Conservation (phyloP, 2,329 filamentous ascomycete genomes). For the Annulohypoxylon truncatum region DNA sequence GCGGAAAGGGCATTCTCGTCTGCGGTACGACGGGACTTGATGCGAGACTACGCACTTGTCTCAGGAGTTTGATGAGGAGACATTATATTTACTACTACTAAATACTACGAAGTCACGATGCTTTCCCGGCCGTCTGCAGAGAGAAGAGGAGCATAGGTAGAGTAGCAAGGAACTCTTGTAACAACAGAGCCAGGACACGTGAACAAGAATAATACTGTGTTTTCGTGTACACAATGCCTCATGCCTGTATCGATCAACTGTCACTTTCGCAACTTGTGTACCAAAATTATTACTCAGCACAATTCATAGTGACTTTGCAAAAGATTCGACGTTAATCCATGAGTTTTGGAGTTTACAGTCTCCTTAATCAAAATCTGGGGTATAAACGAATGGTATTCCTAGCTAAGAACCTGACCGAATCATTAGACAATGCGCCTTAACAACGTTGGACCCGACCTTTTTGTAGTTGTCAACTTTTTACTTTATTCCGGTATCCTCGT, state of each 20-base stretch:
- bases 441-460: not conserved
- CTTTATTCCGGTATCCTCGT: constrained; percentile 29
- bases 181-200: constrained; percentile 21
- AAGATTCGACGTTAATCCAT: not conserved
- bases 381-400: not conserved
- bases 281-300: not conserved
- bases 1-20: not conserved
- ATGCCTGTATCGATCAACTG: not conserved
- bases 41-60: not conserved
- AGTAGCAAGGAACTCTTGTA: constrained; percentile 26
- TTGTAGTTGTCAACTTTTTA: constrained; percentile 20
- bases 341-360: not conserved
- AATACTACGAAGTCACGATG: not conserved
- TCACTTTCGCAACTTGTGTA: not conserved
- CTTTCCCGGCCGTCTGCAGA: constrained; percentile 13
- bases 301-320: not conserved
- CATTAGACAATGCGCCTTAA: not conserved
- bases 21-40: not conserved
- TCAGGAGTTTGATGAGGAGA: not conserved
- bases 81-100: constrained; percentile 9
- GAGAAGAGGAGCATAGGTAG: constrained; percentile 9
- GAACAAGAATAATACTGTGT: constrained; percentile 20
- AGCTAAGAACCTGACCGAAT: not conserved
- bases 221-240: not conserved
- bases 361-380: not conserved